Conservation (phyloP, 176 grass and related monocot species). For the Carex parvula region DNA sequence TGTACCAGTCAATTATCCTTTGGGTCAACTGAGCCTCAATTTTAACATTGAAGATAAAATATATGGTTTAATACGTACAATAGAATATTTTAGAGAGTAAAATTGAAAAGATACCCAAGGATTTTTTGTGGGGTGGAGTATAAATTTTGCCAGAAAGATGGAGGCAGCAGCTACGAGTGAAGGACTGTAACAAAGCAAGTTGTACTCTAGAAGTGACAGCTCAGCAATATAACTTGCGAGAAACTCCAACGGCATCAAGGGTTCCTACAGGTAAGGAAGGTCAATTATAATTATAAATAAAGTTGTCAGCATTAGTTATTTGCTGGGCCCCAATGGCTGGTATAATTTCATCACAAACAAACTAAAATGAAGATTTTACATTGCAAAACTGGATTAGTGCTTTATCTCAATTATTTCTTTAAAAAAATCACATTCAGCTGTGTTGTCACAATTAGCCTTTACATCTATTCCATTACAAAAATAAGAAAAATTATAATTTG, state of each 20-base stretch:
- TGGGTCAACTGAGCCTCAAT: background rate
- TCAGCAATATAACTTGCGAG: slow-evolving; percentile 82
- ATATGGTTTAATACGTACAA: background rate
- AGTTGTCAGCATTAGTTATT: slow-evolving; percentile 2
- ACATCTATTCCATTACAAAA: background rate
- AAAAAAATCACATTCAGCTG: no score
- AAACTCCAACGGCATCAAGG: slow-evolving; percentile 79
- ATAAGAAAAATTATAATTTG: background rate
- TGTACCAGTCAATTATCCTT: background rate
- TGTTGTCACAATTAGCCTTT: background rate
- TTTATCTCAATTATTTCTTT: background rate
- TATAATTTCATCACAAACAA: background rate
- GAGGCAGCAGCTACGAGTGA: slow-evolving; percentile 77
- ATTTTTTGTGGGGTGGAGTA: slow-evolving; percentile 72
- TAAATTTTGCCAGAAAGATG: slow-evolving; percentile 84
- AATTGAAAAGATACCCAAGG: slow-evolving; percentile 58
- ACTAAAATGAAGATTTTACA: background rate
- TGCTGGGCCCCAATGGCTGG: background rate
- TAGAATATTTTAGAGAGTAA: background rate
- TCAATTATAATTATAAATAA: background rate
- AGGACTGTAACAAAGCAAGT: slow-evolving; percentile 67
- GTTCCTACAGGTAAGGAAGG: slow-evolving; percentile 43
- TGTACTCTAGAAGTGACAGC: slow-evolving; percentile 88
- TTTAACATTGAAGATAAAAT: background rate
- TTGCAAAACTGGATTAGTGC: background rate